These are phyloP conservation scores for Cladosporium sp. DNA, from an alignment of 2,329 filamentous ascomycete species.

Conservation along the genomic window DNA sequence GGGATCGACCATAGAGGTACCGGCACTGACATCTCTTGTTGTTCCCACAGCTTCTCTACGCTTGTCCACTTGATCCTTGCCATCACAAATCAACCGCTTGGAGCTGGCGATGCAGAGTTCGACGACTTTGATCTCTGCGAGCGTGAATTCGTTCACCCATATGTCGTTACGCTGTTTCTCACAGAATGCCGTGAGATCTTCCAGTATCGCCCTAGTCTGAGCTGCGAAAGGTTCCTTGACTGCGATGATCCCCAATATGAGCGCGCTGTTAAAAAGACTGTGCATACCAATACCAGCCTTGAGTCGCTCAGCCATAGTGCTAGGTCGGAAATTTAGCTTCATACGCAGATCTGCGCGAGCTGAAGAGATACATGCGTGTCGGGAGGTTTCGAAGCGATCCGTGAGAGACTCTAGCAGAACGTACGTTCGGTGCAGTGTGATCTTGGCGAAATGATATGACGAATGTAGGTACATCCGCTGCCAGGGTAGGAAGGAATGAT, in stretches of 20 bases:
- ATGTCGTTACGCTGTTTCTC: background rate
- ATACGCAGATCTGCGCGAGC: slow-evolving; percentile 1
- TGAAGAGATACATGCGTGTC: slow-evolving; percentile 5
- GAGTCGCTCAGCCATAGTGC: slow-evolving; percentile 1
- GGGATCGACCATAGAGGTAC: background rate
- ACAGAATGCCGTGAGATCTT: slow-evolving; percentile 8
- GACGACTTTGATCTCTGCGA: slow-evolving; percentile 3
- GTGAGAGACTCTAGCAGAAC: slow-evolving; percentile 6
- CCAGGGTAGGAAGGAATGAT: background rate
- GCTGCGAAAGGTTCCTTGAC: slow-evolving; percentile 6
- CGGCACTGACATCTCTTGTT: background rate
- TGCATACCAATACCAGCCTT: slow-evolving; percentile 9
- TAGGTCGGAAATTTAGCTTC: slow-evolving; percentile 10
- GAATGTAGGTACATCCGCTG: slow-evolving; percentile 5
- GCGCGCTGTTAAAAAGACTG: slow-evolving; percentile 12
- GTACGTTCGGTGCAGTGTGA: slow-evolving; percentile 6
- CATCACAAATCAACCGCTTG: background rate
- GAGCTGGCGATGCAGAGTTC: slow-evolving; percentile 6
- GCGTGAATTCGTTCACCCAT: slow-evolving; percentile 1
- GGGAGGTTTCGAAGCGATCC: slow-evolving; percentile 1
- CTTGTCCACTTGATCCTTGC: background rate
- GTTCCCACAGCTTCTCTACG: background rate
- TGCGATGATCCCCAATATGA: slow-evolving; percentile 12
- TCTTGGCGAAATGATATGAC: background rate
- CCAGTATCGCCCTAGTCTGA: slow-evolving; percentile 4